Evolutionary conservation across 345 rosid genomes (phyloP).

Genomic region (Pistacia atlantica): DNA sequence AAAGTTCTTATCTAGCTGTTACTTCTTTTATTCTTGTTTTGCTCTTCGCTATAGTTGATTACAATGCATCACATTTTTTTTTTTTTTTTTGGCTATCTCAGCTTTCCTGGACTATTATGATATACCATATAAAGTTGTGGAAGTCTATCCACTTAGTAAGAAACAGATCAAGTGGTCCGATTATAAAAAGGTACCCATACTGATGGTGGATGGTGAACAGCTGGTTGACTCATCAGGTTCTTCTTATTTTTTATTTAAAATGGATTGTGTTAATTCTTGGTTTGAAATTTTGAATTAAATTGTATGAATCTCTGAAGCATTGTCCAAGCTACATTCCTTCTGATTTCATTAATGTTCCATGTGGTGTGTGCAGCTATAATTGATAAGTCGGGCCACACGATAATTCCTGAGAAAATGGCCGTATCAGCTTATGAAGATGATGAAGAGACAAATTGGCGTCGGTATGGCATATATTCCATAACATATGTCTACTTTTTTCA

Average conservation of each 20-base stretch:
- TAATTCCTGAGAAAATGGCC: slow-evolving; percentile 42
- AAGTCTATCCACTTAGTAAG: slow-evolving; percentile 83
- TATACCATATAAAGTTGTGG: slow-evolving; percentile 87
- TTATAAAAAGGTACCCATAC: slow-evolving; percentile 88
- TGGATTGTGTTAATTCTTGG: neutral
- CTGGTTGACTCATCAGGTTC: slow-evolving; percentile 91
- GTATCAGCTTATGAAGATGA: slow-evolving; percentile 35
- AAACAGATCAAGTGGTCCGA: slow-evolving; percentile 96
- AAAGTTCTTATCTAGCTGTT: neutral
- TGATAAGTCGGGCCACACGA: slow-evolving; percentile 52
- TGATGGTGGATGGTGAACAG: slow-evolving; percentile 75
- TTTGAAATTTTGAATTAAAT: neutral
- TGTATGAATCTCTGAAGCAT: neutral
- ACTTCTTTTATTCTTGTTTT: neutral
- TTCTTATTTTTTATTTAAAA: slow-evolving; percentile 4
- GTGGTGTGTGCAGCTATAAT: slow-evolving; percentile 58
- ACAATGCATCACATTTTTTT: neutral
- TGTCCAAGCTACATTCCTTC: neutral
- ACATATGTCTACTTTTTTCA: neutral
- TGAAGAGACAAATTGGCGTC: slow-evolving; percentile 82
- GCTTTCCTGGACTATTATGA: slow-evolving; percentile 82
- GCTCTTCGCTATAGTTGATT: neutral
- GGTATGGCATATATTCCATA: slow-evolving; percentile 40
- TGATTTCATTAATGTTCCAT: neutral
- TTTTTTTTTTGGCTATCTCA: slow-evolving; percentile 25